Base-by-base conservation (phyloP, 768 basidiomycete genomes). In the Crassisporium funariophilum region DNA sequence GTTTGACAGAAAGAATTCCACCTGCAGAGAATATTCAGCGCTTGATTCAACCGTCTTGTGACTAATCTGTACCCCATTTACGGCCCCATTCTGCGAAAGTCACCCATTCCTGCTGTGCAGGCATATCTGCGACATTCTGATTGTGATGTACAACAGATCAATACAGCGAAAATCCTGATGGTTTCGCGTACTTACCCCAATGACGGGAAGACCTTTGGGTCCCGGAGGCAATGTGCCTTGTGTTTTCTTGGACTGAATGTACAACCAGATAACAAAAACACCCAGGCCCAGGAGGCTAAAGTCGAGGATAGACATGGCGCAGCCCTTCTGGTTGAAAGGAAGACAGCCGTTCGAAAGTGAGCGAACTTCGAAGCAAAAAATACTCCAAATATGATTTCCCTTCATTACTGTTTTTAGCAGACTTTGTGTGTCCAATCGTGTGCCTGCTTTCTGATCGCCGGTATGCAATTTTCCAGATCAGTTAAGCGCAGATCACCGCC, bases 41-140 rank as follows among this genome's bases (percentile, higher is more conserved):
- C 20, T 20, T 5, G 38, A 9, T 21, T 8, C 1, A 10, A 19
- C 20, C 13, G 10, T 7, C 15, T 9, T n/a, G 21, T 8, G 4
- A 19, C 16, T 37, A 2, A 17, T 6, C 56, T 70, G 1, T 36
- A 75, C 81, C 80, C 52, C 73, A 83, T 63, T 74, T 73, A n/a
- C 64, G 62, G 2, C 78, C 74, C 75, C 81, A 75, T 34, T 79
- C 70, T 4, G 77, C 62, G 49, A 72, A 80, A 1, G 67, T 73
- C 17, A 76, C 52, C 78, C 79, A 82, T 23, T 71, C 71, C 33
- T 71, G 66, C 20, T 62, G 52, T 0, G 59, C 50, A 0, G 80
- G 75, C 68, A 81, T 71, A 42, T 77, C 70, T 15, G 70, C 56
- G 10, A 77, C 61, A 64, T 77, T 82, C 76, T 79, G 37, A 44